Evolutionary conservation across 2,329 filamentous ascomycete species (phyloP).

Genomic region (Verticillium albo-atrum): DNA sequence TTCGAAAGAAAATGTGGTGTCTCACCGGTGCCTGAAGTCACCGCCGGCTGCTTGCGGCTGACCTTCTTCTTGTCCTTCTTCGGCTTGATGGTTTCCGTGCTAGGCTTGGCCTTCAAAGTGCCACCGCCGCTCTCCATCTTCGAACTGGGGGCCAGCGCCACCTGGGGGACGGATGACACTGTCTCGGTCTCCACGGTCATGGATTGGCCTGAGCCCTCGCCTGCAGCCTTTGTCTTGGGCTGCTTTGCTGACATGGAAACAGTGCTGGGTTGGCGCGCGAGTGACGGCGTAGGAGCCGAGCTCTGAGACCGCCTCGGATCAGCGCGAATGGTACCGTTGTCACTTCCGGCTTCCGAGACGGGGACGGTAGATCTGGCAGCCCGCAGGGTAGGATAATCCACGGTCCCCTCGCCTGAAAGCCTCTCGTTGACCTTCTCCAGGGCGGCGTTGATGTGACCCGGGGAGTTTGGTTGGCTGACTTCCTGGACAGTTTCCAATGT

Average conservation of each 20-base stretch:
- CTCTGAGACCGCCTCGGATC: conserved; percentile 35
- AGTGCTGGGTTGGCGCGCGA: conserved; percentile 60
- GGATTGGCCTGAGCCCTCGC: conserved; percentile 73
- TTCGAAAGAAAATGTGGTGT: conserved; percentile 21
- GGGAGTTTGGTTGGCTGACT: conserved; percentile 72
- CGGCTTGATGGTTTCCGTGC: conserved; percentile 92
- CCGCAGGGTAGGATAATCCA: conserved; percentile 34
- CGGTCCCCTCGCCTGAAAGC: conserved; percentile 36
- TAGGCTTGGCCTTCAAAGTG: conserved; percentile 80
- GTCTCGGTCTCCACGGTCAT: conserved; percentile 99
- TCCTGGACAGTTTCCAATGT: conserved; percentile 89
- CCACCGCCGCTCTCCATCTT: conserved; percentile 61
- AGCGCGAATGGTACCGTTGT: conserved; percentile 51
- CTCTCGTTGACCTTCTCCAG: conserved; percentile 50
- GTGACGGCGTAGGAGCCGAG: conserved; percentile 47
- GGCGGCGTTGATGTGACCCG: conserved; percentile 43
- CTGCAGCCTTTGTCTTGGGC: conserved; percentile 59
- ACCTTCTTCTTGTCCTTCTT: conserved; percentile 88
- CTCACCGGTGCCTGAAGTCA: conserved; percentile 71
- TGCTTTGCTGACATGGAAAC: conserved; percentile 61
- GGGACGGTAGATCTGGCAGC: conserved; percentile 38
- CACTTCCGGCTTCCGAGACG: conserved; percentile 58
- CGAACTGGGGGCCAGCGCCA: conserved; percentile 64
- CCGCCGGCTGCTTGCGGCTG: conserved; percentile 67
- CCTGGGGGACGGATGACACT: conserved; percentile 83